Percentiles rank a stretch among this genome's conserved stretches.
Evolutionary conservation across 805 yeast species (phyloP).

Genomic region (Cyberlindnera mycetangii): DNA sequence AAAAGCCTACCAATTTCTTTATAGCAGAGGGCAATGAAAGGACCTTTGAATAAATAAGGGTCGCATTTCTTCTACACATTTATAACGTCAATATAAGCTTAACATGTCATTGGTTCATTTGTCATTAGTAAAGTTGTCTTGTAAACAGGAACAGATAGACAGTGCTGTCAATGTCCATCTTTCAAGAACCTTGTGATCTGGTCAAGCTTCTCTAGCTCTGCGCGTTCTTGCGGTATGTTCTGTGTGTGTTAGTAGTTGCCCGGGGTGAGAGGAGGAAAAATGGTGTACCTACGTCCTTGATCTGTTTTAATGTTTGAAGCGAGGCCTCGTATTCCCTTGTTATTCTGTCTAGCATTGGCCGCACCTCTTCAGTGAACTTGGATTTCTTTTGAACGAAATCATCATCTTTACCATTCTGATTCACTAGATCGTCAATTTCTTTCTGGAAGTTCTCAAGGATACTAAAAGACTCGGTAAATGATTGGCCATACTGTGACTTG

Average conservation of each 20-base stretch:
- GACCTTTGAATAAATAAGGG: too few relatives aligned
- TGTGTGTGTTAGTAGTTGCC: slow-evolving; percentile 12
- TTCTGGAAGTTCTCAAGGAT: slow-evolving; percentile 29
- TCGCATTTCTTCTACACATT: background rate
- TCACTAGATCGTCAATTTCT: slow-evolving; percentile 23
- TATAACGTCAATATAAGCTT: background rate
- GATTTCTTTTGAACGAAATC: slow-evolving; percentile 1
- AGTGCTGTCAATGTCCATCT: slow-evolving; percentile 15
- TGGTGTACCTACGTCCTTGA: slow-evolving; percentile 25
- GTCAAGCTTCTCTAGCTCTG: slow-evolving; percentile 28
- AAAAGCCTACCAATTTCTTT: too few relatives aligned
- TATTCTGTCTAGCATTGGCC: slow-evolving; percentile 16
- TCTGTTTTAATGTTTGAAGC: slow-evolving; percentile 12
- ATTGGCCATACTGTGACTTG: slow-evolving; percentile 36
- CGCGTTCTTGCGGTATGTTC: slow-evolving; percentile 28
- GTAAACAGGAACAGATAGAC: too few relatives aligned
- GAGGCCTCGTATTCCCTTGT: slow-evolving; percentile 19
- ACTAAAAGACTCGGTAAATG: slow-evolving; percentile 30
- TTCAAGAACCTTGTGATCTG: slow-evolving; percentile 26
- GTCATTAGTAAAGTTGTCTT: too few relatives aligned
- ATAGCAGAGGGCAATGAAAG: too few relatives aligned
- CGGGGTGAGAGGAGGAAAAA: background rate
- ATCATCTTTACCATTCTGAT: slow-evolving; percentile 5
- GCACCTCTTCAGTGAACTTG: slow-evolving; percentile 5
- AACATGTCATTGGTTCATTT: background rate